Percentiles rank a stretch among this genome's conserved stretches.
phyloP scores from a whole-genome alignment of 345 rosid species.

The Ceriops decandra region DNA sequence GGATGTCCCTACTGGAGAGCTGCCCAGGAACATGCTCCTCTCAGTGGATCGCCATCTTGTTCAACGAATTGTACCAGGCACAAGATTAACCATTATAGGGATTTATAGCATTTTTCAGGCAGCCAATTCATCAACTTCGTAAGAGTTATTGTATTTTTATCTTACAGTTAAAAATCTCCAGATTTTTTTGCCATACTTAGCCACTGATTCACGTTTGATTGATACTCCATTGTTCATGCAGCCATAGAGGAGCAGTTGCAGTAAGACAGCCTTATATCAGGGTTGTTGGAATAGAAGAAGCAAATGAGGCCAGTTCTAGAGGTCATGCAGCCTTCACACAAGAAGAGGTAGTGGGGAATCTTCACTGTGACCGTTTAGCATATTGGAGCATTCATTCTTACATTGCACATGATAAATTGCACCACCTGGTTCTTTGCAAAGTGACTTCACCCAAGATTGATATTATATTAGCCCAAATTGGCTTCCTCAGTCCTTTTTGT shows the following conservation, averaged over 20 bases:
- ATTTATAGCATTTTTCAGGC: constrained; percentile 93
- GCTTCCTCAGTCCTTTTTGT: too few relatives aligned
- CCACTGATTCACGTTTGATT: neutral
- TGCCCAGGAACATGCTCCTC: constrained; percentile 95
- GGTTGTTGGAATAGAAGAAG: constrained; percentile 84
- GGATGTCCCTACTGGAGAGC: constrained; percentile 99
- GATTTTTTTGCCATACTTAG: neutral
- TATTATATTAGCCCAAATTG: neutral
- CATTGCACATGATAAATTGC: neutral
- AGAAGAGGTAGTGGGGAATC: constrained; percentile 60
- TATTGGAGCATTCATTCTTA: neutral
- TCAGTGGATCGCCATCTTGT: constrained; percentile 90
- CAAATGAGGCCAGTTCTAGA: constrained; percentile 70
- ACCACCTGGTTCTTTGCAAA: neutral
- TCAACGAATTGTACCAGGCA: constrained; percentile 87
- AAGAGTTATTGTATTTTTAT: constrained; percentile 22
- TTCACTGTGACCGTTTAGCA: neutral
- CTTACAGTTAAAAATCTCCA: neutral
- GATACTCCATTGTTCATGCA: constrained; percentile 23
- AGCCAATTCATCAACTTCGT: constrained; percentile 68
- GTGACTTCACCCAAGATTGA: neutral
- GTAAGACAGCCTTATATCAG: constrained; percentile 89
- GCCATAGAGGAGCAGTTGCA: constrained; percentile 93
- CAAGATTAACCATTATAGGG: constrained; percentile 86
- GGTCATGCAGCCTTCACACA: constrained; percentile 69